Evolutionary conservation across 2,329 filamentous ascomycete genomes (phyloP).

Genomic region (Periconia digitata): DNA sequence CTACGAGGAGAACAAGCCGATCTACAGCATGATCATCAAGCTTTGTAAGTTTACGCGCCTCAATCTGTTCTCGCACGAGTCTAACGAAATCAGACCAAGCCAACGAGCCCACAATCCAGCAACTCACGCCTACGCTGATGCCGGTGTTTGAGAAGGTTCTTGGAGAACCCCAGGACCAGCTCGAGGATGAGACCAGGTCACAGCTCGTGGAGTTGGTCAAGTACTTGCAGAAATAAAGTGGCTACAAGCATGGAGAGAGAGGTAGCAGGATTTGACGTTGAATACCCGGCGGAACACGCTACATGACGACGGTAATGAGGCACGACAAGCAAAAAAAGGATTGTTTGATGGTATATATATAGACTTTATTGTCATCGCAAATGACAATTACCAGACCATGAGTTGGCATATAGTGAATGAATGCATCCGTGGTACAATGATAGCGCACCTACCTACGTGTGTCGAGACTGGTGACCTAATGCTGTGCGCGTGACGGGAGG

Average conservation of each 20-base stretch:
- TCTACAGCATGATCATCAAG: constrained; percentile 86
- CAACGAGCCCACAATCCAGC: constrained; percentile 68
- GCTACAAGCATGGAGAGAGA: background rate
- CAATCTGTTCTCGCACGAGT: background rate
- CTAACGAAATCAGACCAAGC: constrained; percentile 57
- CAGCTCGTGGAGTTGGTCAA: constrained; percentile 67
- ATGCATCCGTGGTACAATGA: too few relatives aligned
- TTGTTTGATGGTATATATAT: background rate
- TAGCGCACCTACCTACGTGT: too few relatives aligned
- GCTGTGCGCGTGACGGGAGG: too few relatives aligned
- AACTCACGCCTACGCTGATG: constrained; percentile 69
- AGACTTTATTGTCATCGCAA: background rate
- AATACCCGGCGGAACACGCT: constrained; percentile 15
- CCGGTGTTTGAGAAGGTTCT: constrained; percentile 74
- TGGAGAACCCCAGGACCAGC: constrained; percentile 70
- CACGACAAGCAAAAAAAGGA: background rate
- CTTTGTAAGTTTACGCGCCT: constrained; percentile 64
- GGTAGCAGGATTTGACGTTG: constrained; percentile 18
- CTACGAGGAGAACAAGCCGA: constrained; percentile 92
- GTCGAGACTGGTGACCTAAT: too few relatives aligned
- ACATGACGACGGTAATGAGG: background rate
- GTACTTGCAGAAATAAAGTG: constrained; percentile 46
- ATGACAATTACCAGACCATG: too few relatives aligned
- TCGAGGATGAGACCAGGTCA: constrained; percentile 69
- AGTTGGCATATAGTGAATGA: too few relatives aligned